Base-by-base conservation (phyloP, 768 basidiomycete genomes). In the Cystofilobasidium bisporidii region DNA sequence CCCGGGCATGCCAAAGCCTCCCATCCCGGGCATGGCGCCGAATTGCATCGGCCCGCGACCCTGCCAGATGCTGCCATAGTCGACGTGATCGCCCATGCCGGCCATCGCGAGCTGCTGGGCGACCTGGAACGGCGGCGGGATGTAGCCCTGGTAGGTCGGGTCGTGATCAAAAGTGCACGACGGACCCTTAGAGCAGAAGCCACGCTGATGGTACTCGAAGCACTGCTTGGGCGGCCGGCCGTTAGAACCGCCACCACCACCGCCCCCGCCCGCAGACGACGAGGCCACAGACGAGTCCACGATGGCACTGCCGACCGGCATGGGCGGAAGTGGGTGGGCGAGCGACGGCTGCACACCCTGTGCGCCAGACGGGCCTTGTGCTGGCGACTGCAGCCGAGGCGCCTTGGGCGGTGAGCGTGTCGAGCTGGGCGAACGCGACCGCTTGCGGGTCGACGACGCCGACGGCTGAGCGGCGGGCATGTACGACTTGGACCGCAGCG, bases 111-210 rank as follows among this genome's bases (percentile, higher is more conserved):
- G 50, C 22, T 28, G 67, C 18, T 26, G 41, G 10, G 56, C 36
- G 22, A 22, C n/a, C 5, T 32, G 50, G 47, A 10, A 48, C 43
- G 30, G 56, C 15, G 69, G 53, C 3, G 65, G 40, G 11, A 73
- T 72, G 33, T 74, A 72, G 56, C 78, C 76, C 8, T 89, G 88
- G 74, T 93, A 59, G 3, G 36, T 89, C 1, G 90, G 89, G 43
- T 89, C 91, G 72, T 98, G 93, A 69, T 88, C 91, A 77, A 85
- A 97, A 75, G 90, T 91, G 81, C 93, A 98, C 69, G 83, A 82
- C 24, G 83, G 86, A 57, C 93, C 93, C 38, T 91, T 85, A 47
- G 88, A 84, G 72, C 93, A 98, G 78, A 86, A 96, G 1, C 93
- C 93, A 67, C 86, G 86, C 74, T 93, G 93, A 26, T 65, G 64